Conservation (phyloP, 495 filamentous ascomycete species). For the Penicillium desertorum region DNA sequence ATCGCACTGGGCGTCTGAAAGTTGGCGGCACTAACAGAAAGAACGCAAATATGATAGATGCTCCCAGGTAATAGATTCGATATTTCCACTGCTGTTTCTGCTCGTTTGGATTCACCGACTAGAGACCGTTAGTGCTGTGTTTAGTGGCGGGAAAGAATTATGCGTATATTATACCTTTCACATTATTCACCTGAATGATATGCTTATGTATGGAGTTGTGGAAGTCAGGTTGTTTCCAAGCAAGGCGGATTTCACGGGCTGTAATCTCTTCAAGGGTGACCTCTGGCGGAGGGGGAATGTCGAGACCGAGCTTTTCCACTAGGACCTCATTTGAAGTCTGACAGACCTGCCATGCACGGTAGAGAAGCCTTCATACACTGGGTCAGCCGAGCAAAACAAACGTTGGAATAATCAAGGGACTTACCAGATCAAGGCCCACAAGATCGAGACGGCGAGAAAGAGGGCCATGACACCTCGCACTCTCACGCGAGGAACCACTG, state of each 20-base stretch:
- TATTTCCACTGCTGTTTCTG: conserved; percentile 88
- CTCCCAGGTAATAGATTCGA: conserved; percentile 78
- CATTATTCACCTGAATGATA: conserved; percentile 88
- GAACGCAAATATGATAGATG: conserved; percentile 89
- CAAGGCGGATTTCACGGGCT: conserved; percentile 81
- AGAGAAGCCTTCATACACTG: conserved; percentile 61
- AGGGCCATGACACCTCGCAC: conserved; percentile 53
- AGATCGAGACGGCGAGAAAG: conserved; percentile 50
- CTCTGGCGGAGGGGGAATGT: conserved; percentile 85
- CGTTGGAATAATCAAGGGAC: conserved; percentile 14
- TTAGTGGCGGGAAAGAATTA: neutral
- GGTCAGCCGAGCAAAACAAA: neutral
- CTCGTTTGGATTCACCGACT: conserved; percentile 84
- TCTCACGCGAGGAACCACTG: conserved; percentile 48
- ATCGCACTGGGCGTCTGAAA: conserved; percentile 86
- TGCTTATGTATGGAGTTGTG: conserved; percentile 80
- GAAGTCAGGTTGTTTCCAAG: conserved; percentile 80
- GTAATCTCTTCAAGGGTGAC: conserved; percentile 90
- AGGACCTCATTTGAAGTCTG: conserved; percentile 88
- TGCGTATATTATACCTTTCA: conserved; percentile 60
- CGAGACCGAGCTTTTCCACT: conserved; percentile 85
- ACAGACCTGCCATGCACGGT: conserved; percentile 80
- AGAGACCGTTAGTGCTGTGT: conserved; percentile 17
- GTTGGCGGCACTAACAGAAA: conserved; percentile 83
- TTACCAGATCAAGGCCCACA: conserved; percentile 54